Conservation (phyloP, 2,329 filamentous ascomycete genomes). For the Aspergillus sp. region DNA sequence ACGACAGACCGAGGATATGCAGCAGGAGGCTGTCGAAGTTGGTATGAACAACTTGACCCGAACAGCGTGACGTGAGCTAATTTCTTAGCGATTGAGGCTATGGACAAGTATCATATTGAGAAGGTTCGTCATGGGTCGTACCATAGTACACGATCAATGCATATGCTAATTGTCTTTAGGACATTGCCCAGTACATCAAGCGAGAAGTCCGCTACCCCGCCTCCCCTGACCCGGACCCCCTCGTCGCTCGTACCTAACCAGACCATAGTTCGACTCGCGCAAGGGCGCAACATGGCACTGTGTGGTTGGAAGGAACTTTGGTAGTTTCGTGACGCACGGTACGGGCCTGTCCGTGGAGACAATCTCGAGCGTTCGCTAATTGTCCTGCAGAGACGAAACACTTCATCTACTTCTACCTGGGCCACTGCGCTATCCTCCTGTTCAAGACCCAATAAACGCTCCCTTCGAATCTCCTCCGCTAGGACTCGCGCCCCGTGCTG, state of each 20-base stretch:
- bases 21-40: conserved; percentile 90
- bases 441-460: conserved; percentile 87
- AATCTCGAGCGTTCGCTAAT: conserved; percentile 10
- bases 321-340: conserved; percentile 98
- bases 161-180: conserved; percentile 52
- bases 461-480: not conserved
- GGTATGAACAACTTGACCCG: conserved; percentile 58
- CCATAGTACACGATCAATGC: not conserved
- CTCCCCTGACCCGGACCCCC: conserved; percentile 1
- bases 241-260: conserved; percentile 20
- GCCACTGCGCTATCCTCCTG: conserved; percentile 94
- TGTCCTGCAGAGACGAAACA: conserved; percentile 82
- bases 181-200: conserved; percentile 95
- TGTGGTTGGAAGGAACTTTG: conserved; percentile 97
- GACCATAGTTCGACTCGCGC: conserved; percentile 80
- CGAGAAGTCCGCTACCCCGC: conserved; percentile 64
- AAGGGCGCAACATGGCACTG: conserved; percentile 99
- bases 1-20: conserved; percentile 89
- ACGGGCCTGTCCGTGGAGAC: conserved; percentile 20
- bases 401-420: conserved; percentile 99
- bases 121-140: conserved; percentile 51
- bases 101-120: conserved; percentile 70
- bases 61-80: conserved; percentile 25
- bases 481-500: not conserved
- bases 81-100: conserved; percentile 64